These are phyloP conservation scores for Musa balbisiana DNA, from an alignment of 202 grass and related monocot species.

Conservation along the genomic window DNA sequence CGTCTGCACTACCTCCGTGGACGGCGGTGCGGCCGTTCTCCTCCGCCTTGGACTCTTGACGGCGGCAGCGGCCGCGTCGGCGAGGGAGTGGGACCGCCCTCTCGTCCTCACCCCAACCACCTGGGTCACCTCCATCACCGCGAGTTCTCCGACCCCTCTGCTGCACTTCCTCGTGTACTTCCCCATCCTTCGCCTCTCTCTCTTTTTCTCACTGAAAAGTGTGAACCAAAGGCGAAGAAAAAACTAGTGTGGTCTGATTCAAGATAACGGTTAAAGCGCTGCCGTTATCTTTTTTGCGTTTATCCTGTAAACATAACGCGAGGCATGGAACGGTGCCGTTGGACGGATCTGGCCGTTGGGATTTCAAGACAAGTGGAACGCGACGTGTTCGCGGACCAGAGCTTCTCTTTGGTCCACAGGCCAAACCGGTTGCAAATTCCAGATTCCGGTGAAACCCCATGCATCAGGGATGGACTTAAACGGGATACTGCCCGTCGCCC, in stretches of 20 bases:
- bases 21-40: background rate
- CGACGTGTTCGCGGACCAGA: background rate
- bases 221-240: no score
- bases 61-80: background rate
- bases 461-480: background rate
- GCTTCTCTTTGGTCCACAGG: background rate
- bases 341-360: constrained; percentile 14
- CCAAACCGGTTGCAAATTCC: background rate
- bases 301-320: background rate
- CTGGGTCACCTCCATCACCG: constrained; percentile 12
- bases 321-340: constrained; percentile 5
- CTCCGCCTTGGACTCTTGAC: no score
- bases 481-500: background rate
- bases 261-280: background rate
- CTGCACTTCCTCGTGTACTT: constrained; percentile 30
- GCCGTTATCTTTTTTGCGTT: background rate
- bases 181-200: constrained; percentile 22
- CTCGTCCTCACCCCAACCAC: constrained; percentile 12
- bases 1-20: background rate
- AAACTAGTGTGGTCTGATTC: background rate
- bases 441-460: background rate
- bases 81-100: background rate
- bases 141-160: background rate
- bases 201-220: no score
- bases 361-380: background rate